Conservation (phyloP, 441 rosid species). For the Syzygium syzygioides region DNA sequence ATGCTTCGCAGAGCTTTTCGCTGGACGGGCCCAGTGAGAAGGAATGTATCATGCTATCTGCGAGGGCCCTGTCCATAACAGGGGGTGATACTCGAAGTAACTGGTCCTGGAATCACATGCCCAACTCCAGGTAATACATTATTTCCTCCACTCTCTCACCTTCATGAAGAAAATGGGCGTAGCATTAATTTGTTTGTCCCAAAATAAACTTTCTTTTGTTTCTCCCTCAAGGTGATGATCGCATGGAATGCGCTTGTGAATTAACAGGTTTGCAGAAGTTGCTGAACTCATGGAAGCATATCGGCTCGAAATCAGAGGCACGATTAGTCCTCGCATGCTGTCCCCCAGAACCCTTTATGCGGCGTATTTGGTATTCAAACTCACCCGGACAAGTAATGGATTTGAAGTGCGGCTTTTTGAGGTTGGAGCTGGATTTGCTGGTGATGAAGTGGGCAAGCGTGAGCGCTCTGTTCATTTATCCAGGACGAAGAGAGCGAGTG, state of each 20-base stretch:
- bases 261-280: not conserved
- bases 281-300: not conserved
- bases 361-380: not conserved
- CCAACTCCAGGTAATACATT: not conserved
- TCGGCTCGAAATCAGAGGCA: not conserved
- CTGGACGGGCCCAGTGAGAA: not conserved
- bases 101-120: not conserved
- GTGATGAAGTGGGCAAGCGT: not conserved
- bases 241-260: not conserved
- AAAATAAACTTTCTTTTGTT: not conserved
- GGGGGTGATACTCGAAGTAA: not conserved
- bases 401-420: not conserved
- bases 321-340: not conserved
- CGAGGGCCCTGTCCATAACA: not conserved
- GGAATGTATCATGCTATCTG: slow-evolving; percentile 1
- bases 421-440: not conserved
- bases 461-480: not conserved
- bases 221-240: not conserved
- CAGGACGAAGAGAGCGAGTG: too few relatives aligned
- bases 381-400: not conserved
- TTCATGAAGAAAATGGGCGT: not conserved
- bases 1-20: not conserved
- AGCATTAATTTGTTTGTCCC: not conserved
- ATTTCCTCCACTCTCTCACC: not conserved
- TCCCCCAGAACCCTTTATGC: not conserved